Base-by-base conservation (phyloP, 108 stramenopile species). In the Stephanodiscus minutulus region DNA sequence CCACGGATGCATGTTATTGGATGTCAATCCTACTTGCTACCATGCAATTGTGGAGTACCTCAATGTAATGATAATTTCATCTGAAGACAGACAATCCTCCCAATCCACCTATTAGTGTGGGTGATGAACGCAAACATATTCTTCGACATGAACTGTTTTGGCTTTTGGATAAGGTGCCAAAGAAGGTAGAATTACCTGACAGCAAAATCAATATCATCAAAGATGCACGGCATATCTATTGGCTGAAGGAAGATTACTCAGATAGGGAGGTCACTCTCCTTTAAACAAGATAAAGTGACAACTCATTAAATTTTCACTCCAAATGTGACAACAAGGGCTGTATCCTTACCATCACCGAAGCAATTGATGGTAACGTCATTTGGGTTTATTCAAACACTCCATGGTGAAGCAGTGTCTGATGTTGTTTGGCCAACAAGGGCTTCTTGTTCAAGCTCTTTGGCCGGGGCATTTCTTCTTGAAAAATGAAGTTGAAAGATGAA, bases 11-110 rank as follows among this genome's bases (percentile, higher is more conserved):
- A 64, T 72, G 18, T 72, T 64, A 43, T 12, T 72, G 0, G 71
- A 72, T 25, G 52, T 72, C 54, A 64, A 72, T 25, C 43, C 71
- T 55, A 35, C n/a, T 25, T 63, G 61, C 27, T 72, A 64, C 31
- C 63, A 64, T 18, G 58, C 69, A 3, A 70, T 59, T 69, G 57
- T 68, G 9, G 67, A 55, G 5, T 46, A 68, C 58, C 41, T 68
- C 11, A 58, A 58, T 44, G 67, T 44, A 18, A 39, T 68, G 41
- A 28, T 24, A 3, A 68, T 58, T 5, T 66, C 66, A 7, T 27
- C 66, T 3, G 11, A 56, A 27, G 43, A 68, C 3, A 27, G n/a
- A n/a, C n/a, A n/a, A 31, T 24, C 56, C 56, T 11, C 53, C 56
- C 0, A 43, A 5, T 33, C 31, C 31, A 4, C 31, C 31, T 33